Percentiles rank a stretch among this genome's conserved stretches.
Conservation (phyloP, 345 rosid genomes). For the Sonneratia caseolaris region DNA sequence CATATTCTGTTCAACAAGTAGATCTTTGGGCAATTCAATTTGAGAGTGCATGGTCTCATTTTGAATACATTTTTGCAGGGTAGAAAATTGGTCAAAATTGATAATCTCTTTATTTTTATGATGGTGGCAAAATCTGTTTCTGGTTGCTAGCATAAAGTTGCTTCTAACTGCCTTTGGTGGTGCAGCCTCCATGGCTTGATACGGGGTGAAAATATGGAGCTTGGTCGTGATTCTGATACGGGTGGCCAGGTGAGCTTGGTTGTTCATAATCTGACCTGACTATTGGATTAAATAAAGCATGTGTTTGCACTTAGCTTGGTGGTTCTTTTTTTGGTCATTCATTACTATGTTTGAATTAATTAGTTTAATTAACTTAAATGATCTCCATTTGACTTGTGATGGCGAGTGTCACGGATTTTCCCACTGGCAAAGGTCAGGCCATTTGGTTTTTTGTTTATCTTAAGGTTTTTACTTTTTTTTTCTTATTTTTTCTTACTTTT, state of each 20-base stretch:
- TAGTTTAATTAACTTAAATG: not conserved
- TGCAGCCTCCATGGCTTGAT: conserved; percentile 47
- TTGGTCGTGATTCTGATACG: conserved; percentile 42
- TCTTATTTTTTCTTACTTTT: too few species aligned
- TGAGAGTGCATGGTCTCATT: not conserved
- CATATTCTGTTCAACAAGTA: not conserved
- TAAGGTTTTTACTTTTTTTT: too few species aligned
- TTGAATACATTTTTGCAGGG: not conserved
- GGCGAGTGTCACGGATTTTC: not conserved
- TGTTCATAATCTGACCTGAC: not conserved
- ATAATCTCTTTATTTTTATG: not conserved
- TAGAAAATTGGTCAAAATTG: not conserved
- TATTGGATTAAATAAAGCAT: not conserved
- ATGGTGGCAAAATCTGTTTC: not conserved
- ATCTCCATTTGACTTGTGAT: not conserved
- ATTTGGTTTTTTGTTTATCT: too few species aligned
- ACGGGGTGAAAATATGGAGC: conserved; percentile 43
- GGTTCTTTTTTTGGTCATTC: not conserved
- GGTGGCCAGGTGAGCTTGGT: conserved; percentile 19
- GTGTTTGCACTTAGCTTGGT: not conserved
- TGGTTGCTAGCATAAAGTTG: not conserved
- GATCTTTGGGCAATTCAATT: not conserved
- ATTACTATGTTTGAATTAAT: not conserved
- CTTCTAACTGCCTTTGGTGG: not conserved
- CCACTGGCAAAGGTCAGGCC: not conserved